Evolutionary conservation across 345 rosid genomes (phyloP), one percentile per base, ranked within the genome.

Genomic region (Physaria fendleri): DNA sequence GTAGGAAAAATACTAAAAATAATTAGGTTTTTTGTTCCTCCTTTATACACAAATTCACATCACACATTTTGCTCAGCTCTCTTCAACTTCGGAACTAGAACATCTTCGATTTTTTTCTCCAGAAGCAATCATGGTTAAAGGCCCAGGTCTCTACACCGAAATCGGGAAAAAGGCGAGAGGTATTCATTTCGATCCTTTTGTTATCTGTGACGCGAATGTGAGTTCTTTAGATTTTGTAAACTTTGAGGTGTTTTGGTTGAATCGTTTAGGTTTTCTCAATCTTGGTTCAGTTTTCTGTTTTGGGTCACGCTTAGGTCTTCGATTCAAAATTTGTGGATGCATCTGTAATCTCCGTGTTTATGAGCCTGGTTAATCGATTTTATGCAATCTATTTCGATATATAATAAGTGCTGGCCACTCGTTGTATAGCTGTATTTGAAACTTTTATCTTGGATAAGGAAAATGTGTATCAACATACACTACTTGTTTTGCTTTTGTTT

Each of bases 151-250:
- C 73, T 92, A 86, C 89, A 47, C 89, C 56, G 95, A 84, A 37
- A 89, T 92, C 77, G 99, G 97, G 75, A 92, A 92, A 76, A 82
- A 79, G 43, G 84, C 94, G 69, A 79, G 84, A 89, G 97, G 97
- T 88, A 54, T 8, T n/a, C n/a, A n/a, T 5, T 51, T 59, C 16
- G 13, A 11, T 23, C 35, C 16, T 1, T 21, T 46, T 11, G 11
- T 16, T 14, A 37, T 42, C 11, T 4, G n/a, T 15, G 2, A 5
- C 46, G 37, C 67, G 41, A 20, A 12, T 71, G 69, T 49, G 48
- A 20, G 45, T 23, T 17, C 17, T 15, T 45, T 16, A 66, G 53
- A 30, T 66, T 55, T 54, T 5, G 16, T 68, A 9, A 34, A 52
- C n/a, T 59, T 16, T 35, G 25, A 10, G 53, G 6, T 63, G 23